Percentiles rank a stretch among this genome's conserved stretches.
phyloP scores from a whole-genome alignment of 306 rosid species.

The Quercus engelmannii region DNA sequence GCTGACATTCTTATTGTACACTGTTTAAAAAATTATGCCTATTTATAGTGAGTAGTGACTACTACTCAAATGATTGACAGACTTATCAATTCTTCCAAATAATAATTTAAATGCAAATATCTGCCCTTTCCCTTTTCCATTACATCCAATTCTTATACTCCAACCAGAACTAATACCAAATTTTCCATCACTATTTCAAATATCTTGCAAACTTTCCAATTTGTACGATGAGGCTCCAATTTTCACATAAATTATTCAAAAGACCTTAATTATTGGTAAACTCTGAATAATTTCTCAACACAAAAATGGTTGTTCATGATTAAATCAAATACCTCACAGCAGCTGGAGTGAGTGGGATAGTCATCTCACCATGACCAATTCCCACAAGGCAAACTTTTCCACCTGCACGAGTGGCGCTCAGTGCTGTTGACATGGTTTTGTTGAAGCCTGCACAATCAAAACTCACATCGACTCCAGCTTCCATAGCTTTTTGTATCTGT shows the following conservation, averaged over 20 bases:
- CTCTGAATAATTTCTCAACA: neutral
- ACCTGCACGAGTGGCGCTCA: constrained; percentile 69
- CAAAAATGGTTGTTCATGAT: neutral
- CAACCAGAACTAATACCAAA: neutral
- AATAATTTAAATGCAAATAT: neutral
- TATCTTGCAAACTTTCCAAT: neutral
- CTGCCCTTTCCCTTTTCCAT: neutral
- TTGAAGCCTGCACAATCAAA: constrained; percentile 87
- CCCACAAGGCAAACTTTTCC: constrained; percentile 92
- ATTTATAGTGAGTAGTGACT: neutral
- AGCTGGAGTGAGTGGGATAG: constrained; percentile 77
- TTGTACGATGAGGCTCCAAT: neutral
- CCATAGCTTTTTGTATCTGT: constrained; percentile 59
- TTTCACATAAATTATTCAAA: neutral
- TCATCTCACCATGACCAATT: constrained; percentile 79
- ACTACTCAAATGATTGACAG: neutral
- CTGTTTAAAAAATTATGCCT: neutral
- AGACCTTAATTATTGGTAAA: neutral
- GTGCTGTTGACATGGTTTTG: constrained; percentile 85
- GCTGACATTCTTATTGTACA: neutral
- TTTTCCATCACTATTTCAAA: neutral
- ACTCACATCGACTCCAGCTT: constrained; percentile 49
- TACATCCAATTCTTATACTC: neutral
- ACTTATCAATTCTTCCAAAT: neutral
- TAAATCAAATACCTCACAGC: constrained; percentile 58